Evolutionary conservation across 31 red algal genomes (phyloP).

Genomic region (Odonthalia washingtoniensis): DNA sequence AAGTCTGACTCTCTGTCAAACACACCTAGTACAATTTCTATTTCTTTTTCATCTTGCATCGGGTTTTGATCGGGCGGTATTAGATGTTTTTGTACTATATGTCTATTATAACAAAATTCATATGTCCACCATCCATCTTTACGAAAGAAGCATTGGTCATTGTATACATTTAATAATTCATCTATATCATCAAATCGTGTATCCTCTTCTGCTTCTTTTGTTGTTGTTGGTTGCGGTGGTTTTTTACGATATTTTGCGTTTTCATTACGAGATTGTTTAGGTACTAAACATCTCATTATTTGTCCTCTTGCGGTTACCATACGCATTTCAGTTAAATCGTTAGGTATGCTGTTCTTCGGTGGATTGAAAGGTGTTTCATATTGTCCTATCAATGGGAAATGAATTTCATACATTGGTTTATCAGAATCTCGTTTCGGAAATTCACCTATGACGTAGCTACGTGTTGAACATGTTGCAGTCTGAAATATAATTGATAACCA

Average conservation of each 20-base stretch:
- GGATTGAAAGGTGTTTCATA: constrained; percentile 16
- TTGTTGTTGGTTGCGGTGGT: not conserved
- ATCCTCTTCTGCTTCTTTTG: not conserved
- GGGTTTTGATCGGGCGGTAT: constrained; percentile 36
- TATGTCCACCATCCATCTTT: constrained; percentile 91
- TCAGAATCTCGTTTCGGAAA: constrained; percentile 56
- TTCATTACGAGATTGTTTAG: not conserved
- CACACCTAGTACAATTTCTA: constrained; percentile 49
- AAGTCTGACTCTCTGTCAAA: constrained; percentile 59
- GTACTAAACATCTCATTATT: constrained; percentile 61
- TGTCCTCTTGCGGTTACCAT: constrained; percentile 68
- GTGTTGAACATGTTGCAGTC: too few species aligned
- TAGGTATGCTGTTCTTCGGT: not conserved
- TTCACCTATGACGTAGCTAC: constrained; percentile 71
- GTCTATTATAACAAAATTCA: constrained; percentile 81
- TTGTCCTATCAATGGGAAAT: constrained; percentile 37
- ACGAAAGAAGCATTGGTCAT: constrained; percentile 52
- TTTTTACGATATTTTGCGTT: not conserved
- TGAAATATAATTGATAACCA: too few species aligned
- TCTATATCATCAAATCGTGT: constrained; percentile 70
- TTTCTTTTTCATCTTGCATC: constrained; percentile 27
- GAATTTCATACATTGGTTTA: constrained; percentile 54
- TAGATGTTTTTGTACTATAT: constrained; percentile 78
- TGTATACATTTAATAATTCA: constrained; percentile 41
- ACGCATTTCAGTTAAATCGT: constrained; percentile 42